These are phyloP conservation scores for Scutellaria galericulata DNA, from an alignment of 257 asterid genomes.

Conservation along the genomic window DNA sequence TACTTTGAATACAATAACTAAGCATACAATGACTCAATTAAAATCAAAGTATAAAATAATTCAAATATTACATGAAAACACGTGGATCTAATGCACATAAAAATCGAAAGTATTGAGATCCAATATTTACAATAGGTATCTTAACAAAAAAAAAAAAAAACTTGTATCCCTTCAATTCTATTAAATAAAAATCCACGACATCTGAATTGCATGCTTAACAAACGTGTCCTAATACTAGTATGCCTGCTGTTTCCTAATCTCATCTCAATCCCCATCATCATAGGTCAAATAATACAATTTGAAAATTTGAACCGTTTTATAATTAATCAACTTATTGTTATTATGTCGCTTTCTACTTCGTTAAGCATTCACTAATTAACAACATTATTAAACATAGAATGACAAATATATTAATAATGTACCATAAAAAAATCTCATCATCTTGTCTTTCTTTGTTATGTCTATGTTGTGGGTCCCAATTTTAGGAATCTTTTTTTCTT, in stretches of 20 bases:
- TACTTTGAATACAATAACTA: too few species aligned
- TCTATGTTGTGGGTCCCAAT: conserved; percentile 27
- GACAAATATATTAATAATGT: conserved; percentile 33
- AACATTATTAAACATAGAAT: conserved; percentile 20
- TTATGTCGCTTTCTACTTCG: conserved; percentile 41
- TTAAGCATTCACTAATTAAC: conserved; percentile 19
- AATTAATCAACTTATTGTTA: background rate
- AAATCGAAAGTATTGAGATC: too few species aligned
- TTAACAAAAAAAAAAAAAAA: too few species aligned
- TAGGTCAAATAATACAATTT: conserved; percentile 21
- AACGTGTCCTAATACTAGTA: conserved; percentile 7
- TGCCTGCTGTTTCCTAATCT: conserved; percentile 17
- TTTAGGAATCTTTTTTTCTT: background rate
- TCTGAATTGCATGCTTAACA: conserved; percentile 1
- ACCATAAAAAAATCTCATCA: conserved; percentile 33
- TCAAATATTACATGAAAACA: too few species aligned
- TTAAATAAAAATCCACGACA: too few species aligned
- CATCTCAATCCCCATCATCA: conserved; percentile 27
- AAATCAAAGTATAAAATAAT: too few species aligned
- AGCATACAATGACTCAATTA: too few species aligned
- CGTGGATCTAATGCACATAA: too few species aligned
- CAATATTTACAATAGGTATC: too few species aligned
- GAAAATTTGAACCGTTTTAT: conserved; percentile 3
- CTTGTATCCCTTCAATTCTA: too few species aligned
- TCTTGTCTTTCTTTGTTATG: conserved; percentile 28